Percentiles rank a stretch among this genome's conserved stretches.
phyloP scores from a whole-genome alignment of 305 asterid species.

The Solanum aculeatissimum region DNA sequence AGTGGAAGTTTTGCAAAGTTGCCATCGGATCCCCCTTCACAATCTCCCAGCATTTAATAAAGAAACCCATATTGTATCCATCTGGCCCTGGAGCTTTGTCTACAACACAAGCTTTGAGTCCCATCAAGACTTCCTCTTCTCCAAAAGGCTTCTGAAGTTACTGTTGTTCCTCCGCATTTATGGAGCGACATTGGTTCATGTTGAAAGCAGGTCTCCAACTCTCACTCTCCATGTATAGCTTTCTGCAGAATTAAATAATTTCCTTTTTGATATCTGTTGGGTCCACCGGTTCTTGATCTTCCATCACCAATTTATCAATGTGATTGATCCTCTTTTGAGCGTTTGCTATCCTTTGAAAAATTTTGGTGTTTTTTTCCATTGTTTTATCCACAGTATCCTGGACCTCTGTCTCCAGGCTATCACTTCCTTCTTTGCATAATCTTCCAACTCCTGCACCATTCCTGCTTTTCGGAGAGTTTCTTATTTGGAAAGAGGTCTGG shows the following conservation, averaged over 20 bases:
- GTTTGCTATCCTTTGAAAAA: not conserved
- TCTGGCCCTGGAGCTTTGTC: too few relatives aligned
- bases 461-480: too few relatives aligned
- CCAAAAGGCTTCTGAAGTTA: not conserved
- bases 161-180: not conserved
- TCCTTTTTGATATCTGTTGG: not conserved
- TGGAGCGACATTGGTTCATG: not conserved
- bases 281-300: not conserved
- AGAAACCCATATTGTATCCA: too few relatives aligned
- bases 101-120: not conserved
- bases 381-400: not conserved
- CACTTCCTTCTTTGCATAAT: too few relatives aligned
- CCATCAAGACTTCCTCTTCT: not conserved
- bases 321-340: not conserved
- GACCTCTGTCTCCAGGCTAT: too few relatives aligned
- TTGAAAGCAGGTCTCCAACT: not conserved
- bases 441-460: too few relatives aligned
- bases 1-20: not conserved
- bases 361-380: not conserved
- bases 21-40: not conserved
- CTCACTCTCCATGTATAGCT: not conserved
- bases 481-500: too few relatives aligned
- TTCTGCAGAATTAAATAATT: too few relatives aligned
- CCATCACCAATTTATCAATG: not conserved
- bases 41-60: not conserved